These are phyloP conservation scores for Leptodontidium sp. DNA, from an alignment of 2,329 filamentous ascomycete genomes.

Conservation along the genomic window DNA sequence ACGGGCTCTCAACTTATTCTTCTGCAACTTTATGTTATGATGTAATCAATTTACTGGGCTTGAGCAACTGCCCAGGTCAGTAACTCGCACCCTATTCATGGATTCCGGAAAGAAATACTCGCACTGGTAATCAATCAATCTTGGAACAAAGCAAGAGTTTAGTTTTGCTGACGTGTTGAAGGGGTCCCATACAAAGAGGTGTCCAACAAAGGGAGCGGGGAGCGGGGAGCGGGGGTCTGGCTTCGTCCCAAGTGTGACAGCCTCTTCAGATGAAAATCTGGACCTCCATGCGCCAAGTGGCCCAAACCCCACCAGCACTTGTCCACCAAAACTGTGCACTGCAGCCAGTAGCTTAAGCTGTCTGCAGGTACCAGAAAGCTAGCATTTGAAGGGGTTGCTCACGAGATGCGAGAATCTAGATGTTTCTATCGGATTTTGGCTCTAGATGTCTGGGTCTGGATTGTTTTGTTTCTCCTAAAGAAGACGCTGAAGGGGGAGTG, in stretches of 20 bases:
- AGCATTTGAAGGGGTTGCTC: not conserved
- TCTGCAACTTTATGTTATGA: no score
- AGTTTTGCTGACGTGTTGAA: not conserved
- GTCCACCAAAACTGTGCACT: not conserved
- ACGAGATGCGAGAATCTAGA: conserved; percentile 4
- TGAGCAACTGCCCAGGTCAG: no score
- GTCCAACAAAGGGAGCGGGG: no score
- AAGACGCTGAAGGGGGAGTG: not conserved
- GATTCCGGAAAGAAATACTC: no score
- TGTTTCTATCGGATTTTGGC: not conserved
- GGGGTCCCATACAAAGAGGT: no score
- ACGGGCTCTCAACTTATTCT: no score
- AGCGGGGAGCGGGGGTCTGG: no score
- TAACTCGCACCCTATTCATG: no score
- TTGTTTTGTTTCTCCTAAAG: not conserved
- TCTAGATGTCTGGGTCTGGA: not conserved
- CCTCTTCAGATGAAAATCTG: not conserved
- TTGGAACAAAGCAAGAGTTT: no score
- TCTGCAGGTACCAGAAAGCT: conserved; percentile 18
- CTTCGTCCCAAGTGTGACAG: conserved; percentile 1
- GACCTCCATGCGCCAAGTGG: not conserved
- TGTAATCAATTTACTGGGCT: no score
- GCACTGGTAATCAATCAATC: no score
- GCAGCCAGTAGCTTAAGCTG: conserved; percentile 1
- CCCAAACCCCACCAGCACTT: not conserved